These are phyloP conservation scores for Stephania yunnanensis DNA, from an alignment of 164 flowering plant species.

Conservation along the genomic window DNA sequence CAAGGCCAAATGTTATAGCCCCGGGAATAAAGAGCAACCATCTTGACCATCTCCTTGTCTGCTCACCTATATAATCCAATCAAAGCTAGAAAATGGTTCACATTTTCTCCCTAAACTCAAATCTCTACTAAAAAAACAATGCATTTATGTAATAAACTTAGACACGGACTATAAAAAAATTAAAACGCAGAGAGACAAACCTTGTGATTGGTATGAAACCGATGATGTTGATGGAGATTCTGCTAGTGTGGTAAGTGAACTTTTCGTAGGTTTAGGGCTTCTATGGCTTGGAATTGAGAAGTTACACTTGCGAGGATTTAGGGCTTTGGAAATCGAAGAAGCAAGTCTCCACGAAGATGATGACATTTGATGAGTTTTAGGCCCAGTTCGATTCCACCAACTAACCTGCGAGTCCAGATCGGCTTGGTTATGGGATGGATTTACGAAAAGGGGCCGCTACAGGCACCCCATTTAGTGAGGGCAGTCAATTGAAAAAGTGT, in stretches of 20 bases:
- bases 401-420: too few relatives aligned
- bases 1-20: constrained; percentile 86
- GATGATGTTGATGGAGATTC: constrained; percentile 12
- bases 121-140: background rate
- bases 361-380: background rate
- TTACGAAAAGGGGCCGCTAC: too few relatives aligned
- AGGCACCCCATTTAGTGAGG: too few relatives aligned
- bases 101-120: background rate
- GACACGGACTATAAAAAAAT: background rate
- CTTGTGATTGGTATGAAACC: constrained; percentile 24
- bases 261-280: constrained; percentile 13
- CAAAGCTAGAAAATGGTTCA: background rate
- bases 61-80: constrained; percentile 21
- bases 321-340: constrained; percentile 17
- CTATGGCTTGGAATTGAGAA: background rate
- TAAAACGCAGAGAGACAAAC: constrained; percentile 14
- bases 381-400: too few relatives aligned
- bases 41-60: constrained; percentile 53
- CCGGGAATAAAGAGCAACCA: constrained; percentile 84
- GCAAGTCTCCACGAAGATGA: constrained; percentile 4
- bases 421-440: too few relatives aligned
- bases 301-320: constrained; percentile 1
- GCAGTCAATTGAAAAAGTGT: too few relatives aligned
- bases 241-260: constrained; percentile 6
- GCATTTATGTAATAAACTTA: background rate